Evolutionary conservation across 352 stramenopile species (phyloP), one percentile per base, ranked within the genome.

Genomic region (Blastocystis sp.): DNA sequence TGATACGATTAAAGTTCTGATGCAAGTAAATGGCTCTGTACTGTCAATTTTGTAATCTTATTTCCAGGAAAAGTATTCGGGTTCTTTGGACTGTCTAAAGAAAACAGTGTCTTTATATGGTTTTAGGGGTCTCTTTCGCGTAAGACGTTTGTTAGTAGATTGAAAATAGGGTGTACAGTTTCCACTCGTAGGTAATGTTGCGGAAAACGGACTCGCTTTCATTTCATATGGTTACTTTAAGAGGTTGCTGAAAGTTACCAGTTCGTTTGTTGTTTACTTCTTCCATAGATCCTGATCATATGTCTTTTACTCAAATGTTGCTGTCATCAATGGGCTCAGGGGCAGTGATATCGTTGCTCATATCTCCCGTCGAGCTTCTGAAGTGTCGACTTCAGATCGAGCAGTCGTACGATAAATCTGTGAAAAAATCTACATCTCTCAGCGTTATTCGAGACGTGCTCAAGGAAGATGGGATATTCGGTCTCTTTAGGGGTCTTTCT

Each of bases 1-100:
- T 87, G 76, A 87, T 87, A 87, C 76, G 6, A 77, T 87, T n/a
- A 87, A 87, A 26, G 76, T 87, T 6, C 76, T 73, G 9, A 87
- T 87, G 59, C 76, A 87, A 39, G 63, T 80, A 47, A 63, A 63
- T 62, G 37, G 20, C 5, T 18, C 53, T 26, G 70, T 80, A 63
- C 26, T 3, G 7, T 62, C 13, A 47, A 37, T 3, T 47, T 63
- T 11, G 43, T 15, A 11, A 7, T 80, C 8, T 80, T 54, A 26
- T 18, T 6, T 43, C 23, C 63, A 80, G 70, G 70, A 37, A 63
- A 45, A 61, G 34, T 80, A 80, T 62, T 47, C 37, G n/a, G 64
- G 55, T 54, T 80, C 70, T 3, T 63, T 80, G 62, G 70, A 80
- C 54, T 80, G 70, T 54, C 20, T 80, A 26, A 80, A 64, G 45